A percentile compares a stretch with the other conserved stretches of the same genome.
Conservation (phyloP, 768 basidiomycete species). For the Boletus insuetus region DNA sequence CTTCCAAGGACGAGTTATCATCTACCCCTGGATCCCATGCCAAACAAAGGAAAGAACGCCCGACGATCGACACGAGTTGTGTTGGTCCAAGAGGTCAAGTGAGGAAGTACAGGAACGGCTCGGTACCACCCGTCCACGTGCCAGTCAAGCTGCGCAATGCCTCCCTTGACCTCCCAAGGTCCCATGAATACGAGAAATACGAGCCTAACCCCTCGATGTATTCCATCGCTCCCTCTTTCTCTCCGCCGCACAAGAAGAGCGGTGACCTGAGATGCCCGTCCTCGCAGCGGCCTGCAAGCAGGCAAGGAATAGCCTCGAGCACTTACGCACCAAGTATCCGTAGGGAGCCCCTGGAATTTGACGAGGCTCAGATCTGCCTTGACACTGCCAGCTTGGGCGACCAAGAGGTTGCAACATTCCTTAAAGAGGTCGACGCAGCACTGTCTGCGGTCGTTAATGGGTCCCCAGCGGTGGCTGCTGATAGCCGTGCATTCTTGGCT, state of each 20-base stretch:
- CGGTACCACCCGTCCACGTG: conserved; percentile 31
- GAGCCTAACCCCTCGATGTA: conserved; percentile 31
- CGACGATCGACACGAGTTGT: conserved; percentile 33
- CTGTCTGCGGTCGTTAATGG: conserved; percentile 24
- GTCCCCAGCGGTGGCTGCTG: conserved; percentile 28
- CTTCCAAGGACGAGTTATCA: conserved; percentile 5
- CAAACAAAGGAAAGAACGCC: conserved; percentile 29
- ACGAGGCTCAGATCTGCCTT: conserved; percentile 31
- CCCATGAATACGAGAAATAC: conserved; percentile 22
- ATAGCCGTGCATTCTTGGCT: conserved; percentile 30
- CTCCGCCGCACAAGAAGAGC: conserved; percentile 23
- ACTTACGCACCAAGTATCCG: conserved; percentile 29
- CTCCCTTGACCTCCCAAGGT: conserved; percentile 30
- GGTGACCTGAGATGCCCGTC: conserved; percentile 22
- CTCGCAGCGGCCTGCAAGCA: conserved; percentile 26
- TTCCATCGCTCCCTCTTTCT: conserved; percentile 29
- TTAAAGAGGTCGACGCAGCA: conserved; percentile 31
- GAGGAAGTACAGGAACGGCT: conserved; percentile 30
- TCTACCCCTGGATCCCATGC: conserved; percentile 16
- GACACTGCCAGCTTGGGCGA: conserved; percentile 30
- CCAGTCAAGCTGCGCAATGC: conserved; percentile 29
- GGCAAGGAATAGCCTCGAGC: conserved; percentile 22
- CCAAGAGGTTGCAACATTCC: conserved; percentile 31
- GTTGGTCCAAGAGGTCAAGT: conserved; percentile 32
- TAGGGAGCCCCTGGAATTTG: conserved; percentile 28